Evolutionary conservation across 129 eudicot species (phyloP), one percentile per base, ranked within the genome.

Genomic region (Ambrosia artemisiifolia): DNA sequence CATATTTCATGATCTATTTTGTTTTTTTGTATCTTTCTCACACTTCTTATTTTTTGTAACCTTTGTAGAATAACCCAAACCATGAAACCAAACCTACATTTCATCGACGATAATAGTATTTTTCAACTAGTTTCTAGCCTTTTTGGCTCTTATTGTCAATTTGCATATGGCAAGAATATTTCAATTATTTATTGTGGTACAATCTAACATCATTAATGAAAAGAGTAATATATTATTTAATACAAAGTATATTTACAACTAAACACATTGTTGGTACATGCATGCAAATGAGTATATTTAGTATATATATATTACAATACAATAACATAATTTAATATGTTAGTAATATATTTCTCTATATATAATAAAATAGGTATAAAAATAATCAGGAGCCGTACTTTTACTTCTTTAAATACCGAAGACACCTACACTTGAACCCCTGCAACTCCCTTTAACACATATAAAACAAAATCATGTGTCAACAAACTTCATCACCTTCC

Each of bases 391-490:
- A 62, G 13, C 80, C 67, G 62, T 30, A 75, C 42, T 17, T 43
- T 13, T 20, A 60, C 65, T 67, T 49, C 76, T 80, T 60, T 83
- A 83, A 76, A 83, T 69, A 80, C 80, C 84, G 55, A 59, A 49
- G 63, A 40, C 24, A 11, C 16, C 20, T 30, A 34, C 76, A 47
- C 74, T 70, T 57, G 36, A 44, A 69, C 81, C 75, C 79, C 83
- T 17, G 20, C 71, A 76, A 82, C 42, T 63, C 66, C 73, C 72
- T 62, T 56, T 72, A 53, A 76, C 68, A 53, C 67, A 30, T 13
- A 33, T 71, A 17, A 49, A 19, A 40, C 44, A 34, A 47, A 61
- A 70, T 71, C 73, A 88, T 88, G 94, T 88, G 94, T 44, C 81
- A 80, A 30, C 79, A 47, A 79, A 43, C 79, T 51, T 40, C 88